These are phyloP conservation scores for Thelonectria olida DNA, from an alignment of 2,329 filamentous ascomycete species.

Conservation along the genomic window DNA sequence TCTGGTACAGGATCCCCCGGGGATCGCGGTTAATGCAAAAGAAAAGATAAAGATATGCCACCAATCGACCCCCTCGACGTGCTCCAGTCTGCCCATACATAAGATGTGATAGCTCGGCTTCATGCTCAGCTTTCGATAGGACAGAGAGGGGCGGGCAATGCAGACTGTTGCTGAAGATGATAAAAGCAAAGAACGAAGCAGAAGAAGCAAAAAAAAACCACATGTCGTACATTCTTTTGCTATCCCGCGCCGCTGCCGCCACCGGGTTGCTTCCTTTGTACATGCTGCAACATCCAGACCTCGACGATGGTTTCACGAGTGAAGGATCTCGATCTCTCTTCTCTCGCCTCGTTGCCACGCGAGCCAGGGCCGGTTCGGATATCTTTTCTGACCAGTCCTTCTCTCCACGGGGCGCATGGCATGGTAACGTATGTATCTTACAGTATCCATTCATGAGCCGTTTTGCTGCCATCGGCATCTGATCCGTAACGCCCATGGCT, in stretches of 20 bases:
- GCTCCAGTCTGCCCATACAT: neutral
- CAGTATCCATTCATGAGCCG: neutral
- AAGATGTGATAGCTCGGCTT: slow-evolving; percentile 9
- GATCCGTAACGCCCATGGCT: neutral
- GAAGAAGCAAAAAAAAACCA: neutral
- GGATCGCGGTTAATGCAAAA: slow-evolving; percentile 7
- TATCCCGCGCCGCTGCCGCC: neutral
- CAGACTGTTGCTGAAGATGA: slow-evolving; percentile 8
- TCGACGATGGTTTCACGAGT: slow-evolving; percentile 15
- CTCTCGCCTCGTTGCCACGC: neutral
- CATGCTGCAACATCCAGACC: slow-evolving; percentile 7
- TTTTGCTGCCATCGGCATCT: neutral
- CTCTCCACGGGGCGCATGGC: too few species aligned
- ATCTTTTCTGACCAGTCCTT: too few species aligned
- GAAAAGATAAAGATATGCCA: neutral
- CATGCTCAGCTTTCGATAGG: neutral
- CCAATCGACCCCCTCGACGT: neutral
- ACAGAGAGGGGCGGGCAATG: too few species aligned
- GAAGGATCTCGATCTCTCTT: slow-evolving; percentile 15
- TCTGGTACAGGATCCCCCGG: neutral
- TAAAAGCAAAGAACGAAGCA: slow-evolving; percentile 9
- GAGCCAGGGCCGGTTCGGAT: neutral
- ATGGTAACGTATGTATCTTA: too few species aligned
- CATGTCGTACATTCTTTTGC: neutral
- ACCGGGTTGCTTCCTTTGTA: too few species aligned